These are phyloP conservation scores for Mrakia hoshinonis DNA, from an alignment of 768 basidiomycete species.

Conservation along the genomic window DNA sequence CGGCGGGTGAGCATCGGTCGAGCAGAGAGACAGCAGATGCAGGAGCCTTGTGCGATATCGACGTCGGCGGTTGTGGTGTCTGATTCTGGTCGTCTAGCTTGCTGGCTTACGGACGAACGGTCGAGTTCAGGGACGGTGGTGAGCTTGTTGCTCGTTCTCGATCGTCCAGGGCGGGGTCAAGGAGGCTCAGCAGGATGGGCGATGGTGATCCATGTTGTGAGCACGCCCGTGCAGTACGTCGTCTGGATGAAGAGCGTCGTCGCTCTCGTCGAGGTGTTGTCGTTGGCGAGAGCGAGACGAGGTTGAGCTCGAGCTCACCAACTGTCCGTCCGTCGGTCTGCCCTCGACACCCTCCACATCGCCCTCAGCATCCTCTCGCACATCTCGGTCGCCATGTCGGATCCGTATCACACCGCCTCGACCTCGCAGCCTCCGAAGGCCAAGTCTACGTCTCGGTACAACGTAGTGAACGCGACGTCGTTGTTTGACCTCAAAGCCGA, in stretches of 20 bases:
- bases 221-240: background rate
- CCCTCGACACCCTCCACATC: background rate
- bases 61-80: too few species aligned
- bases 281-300: background rate
- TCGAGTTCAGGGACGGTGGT: too few species aligned
- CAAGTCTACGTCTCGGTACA: constrained; percentile 22
- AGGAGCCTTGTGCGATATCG: too few species aligned
- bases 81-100: too few species aligned
- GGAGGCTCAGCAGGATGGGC: too few species aligned
- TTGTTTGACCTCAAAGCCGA: constrained; percentile 72
- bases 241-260: background rate
- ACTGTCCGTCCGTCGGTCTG: too few species aligned
- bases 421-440: background rate
- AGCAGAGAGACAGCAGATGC: too few species aligned
- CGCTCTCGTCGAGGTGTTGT: background rate
- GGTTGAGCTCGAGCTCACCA: background rate
- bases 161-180: too few species aligned
- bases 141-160: too few species aligned
- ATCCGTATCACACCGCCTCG: constrained; percentile 6
- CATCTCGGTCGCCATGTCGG: background rate
- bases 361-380: background rate
- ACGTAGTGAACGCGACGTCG: constrained; percentile 41
- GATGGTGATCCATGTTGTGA: too few species aligned
- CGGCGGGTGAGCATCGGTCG: too few species aligned
- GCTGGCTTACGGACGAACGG: too few species aligned